Base-by-base conservation (phyloP, 257 asterid species). In the Fraxinus americana region DNA sequence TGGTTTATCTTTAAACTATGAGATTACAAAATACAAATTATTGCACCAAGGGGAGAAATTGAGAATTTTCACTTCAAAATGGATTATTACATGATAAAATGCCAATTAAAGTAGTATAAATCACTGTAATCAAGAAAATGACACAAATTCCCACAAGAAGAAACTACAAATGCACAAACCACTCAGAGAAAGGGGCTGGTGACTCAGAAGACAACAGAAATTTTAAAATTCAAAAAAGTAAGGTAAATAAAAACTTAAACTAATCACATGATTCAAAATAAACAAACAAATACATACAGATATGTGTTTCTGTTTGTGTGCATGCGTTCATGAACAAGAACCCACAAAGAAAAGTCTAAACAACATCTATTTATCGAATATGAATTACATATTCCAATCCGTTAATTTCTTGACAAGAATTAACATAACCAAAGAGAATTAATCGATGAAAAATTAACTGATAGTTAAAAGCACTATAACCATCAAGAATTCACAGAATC, bases 331-430 rank as follows among this genome's bases (percentile, higher is more conserved):
- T 38, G 5, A 57, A 29, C 69, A 74, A 72, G 32, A 76, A 57
- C 61, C 48, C 70, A 38, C 67, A 21, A 54, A n/a, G n/a, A 36
- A 77, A 71, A 66, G 75, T 43, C 66, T 17, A 76, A 74, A 66
- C 19, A 41, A 50, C 72, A 13, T 43, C 17, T 17, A 43, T 12
- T 43, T 43, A 43, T 43, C 52, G 52, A 12, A 43, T 43, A 43
- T 2, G 67, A 78, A 79, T 75, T 45, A 71, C 70, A 72, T 54
- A 67, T 43, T 70, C 65, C 29, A 68, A 39, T 73, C 13, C 59
- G 16, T 25, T 0, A 71, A 34, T 25, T 6, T 71, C 63, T 23
- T 39, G 61, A 13, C 52, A 43, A 43, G 52, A 12, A 43, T 43
- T 43, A 43, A 43, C 17, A 43, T 2, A 43, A 10, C 19, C 54